Evolutionary conservation across 2,329 filamentous ascomycete genomes (phyloP).

Genomic region (Penicillium fuscoglaucum): DNA sequence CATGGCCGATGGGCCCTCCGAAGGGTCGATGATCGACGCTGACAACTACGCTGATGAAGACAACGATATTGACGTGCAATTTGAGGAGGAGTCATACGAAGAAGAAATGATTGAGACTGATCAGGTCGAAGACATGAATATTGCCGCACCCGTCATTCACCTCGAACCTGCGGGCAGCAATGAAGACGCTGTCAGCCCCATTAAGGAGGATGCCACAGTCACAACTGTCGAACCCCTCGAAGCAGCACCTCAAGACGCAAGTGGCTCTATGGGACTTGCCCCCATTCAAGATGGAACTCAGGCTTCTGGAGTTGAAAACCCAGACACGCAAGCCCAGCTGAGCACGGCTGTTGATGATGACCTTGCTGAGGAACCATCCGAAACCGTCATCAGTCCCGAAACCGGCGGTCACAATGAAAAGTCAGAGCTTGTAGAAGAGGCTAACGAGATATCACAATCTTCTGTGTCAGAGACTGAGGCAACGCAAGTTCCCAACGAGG

Average conservation of each 20-base stretch:
- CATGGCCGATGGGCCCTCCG: conserved; percentile 48
- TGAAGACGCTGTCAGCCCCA: conserved; percentile 9
- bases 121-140: conserved; percentile 38
- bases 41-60: conserved; percentile 32
- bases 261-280: not conserved
- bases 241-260: conserved; percentile 6
- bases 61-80: conserved; percentile 34
- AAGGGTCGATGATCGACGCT: conserved; percentile 41
- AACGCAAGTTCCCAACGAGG: conserved; percentile 14
- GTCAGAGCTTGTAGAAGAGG: conserved; percentile 15
- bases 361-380: conserved; percentile 2
- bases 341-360: conserved; percentile 3
- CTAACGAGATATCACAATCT: conserved; percentile 24
- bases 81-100: conserved; percentile 36
- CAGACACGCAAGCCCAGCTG: not conserved
- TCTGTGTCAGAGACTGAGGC: conserved; percentile 3
- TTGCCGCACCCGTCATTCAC: conserved; percentile 27
- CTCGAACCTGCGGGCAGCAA: conserved; percentile 13
- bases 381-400: not conserved
- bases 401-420: not conserved
- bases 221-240: conserved; percentile 5
- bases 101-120: conserved; percentile 45
- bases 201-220: conserved; percentile 9
- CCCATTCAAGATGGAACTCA: not conserved
- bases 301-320: not conserved